Evolutionary conservation across 1,139 yeast genomes (phyloP), one percentile per base, ranked within the genome.

Genomic region (Zhuliangozyma parablackwelliae): DNA sequence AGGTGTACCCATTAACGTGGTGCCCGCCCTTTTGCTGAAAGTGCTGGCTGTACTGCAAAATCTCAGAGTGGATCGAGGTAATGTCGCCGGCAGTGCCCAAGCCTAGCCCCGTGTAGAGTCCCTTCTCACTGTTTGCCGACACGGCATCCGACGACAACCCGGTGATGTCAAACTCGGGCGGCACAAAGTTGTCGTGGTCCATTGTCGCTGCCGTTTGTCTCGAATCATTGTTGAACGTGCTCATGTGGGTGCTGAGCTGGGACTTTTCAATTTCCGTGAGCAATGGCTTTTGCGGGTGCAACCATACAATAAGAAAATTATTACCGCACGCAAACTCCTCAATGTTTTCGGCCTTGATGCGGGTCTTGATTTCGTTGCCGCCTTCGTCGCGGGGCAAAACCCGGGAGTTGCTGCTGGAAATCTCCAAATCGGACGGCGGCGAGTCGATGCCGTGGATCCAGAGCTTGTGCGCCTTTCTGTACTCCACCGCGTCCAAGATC

Each of bases 21-120:
- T 42, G 45, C 12, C 37, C 32, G 3, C 45, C 45, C 33, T 35
- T 35, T 34, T 42, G 42, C 40, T 42, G 45, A 26, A 35, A 38
- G 33, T 42, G 43, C 30, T 45, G 44, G 36, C 39, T 42, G 34
- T 36, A 34, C 51, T 49, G 39, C 38, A 45, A 41, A 26, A 51
- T 50, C 21, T 68, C 75, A 3, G 72, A 64, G 41, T 68, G 71
- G 35, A 69, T 69, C 6, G 72, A 65, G 6, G 61, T 55, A 21
- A 69, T 69, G 42, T 69, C 75, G 30, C 62, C 64, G 10, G 67
- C 65, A 10, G 59, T 65, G 7, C 75, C 75, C 32, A 69, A 51
- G 1, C 75, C 75, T 21, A 63, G 48, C 6, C 49, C 47, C 13
- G 48, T 42, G 30, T 43, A 44, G 9, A 43, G 30, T 10, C 48